A percentile compares a stretch with the other conserved stretches of the same genome.
Conservation (phyloP, 768 basidiomycete genomes). For the Pleurotus salmoneostramineus region DNA sequence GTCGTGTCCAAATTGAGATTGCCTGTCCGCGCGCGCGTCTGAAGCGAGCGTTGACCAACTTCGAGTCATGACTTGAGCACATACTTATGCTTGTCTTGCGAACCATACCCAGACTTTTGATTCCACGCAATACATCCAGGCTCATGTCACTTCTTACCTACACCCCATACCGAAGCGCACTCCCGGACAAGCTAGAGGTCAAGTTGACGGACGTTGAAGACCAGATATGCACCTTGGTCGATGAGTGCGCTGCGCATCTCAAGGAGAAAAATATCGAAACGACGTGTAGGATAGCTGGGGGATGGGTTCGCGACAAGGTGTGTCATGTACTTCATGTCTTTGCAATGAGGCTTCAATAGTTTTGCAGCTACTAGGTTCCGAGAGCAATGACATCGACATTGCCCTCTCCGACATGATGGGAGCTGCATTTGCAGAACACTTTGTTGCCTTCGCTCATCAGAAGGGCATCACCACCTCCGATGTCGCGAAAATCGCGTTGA, state of each 20-base stretch:
- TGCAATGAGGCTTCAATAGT: background rate
- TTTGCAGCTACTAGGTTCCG: conserved; percentile 67
- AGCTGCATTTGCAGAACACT: conserved; percentile 76
- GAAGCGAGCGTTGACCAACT: no score
- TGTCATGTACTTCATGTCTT: conserved; percentile 8
- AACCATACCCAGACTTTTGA: background rate
- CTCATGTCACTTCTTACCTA: background rate
- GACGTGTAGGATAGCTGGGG: conserved; percentile 90
- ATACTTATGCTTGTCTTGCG: background rate
- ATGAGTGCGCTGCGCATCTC: conserved; percentile 66
- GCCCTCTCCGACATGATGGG: conserved; percentile 91
- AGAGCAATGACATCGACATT: conserved; percentile 92
- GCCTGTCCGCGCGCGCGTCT: no score
- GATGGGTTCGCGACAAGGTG: conserved; percentile 99
- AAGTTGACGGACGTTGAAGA: conserved; percentile 65
- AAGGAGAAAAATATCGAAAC: conserved; percentile 50
- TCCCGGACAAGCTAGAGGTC: conserved; percentile 34
- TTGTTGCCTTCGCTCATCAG: conserved; percentile 56
- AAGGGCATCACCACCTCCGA: conserved; percentile 51
- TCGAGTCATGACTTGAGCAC: background rate
- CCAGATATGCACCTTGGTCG: conserved; percentile 70
- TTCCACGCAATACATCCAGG: background rate
- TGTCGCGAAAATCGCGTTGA: conserved; percentile 83
- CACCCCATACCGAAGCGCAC: conserved; percentile 10
- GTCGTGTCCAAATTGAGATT: no score